Conservation (phyloP, 169 alveolate genomes). For the Plasmodium fragile region DNA sequence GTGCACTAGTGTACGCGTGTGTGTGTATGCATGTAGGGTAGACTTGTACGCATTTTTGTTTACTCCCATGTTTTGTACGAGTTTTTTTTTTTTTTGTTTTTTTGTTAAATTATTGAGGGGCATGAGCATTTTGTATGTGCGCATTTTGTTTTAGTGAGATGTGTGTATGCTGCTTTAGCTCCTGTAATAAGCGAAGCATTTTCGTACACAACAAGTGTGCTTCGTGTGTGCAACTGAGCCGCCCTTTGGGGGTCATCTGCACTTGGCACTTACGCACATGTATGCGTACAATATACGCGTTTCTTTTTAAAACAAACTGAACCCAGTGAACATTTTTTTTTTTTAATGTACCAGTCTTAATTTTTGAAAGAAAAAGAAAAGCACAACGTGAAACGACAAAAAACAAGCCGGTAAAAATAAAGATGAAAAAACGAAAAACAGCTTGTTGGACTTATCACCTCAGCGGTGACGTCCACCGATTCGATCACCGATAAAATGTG, state of each 20-base stretch:
- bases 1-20: background rate
- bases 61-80: background rate
- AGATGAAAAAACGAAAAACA: background rate
- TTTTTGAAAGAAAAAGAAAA: background rate
- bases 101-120: slow-evolving; percentile 39
- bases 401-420: background rate
- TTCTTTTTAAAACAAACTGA: background rate
- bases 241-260: background rate
- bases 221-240: background rate
- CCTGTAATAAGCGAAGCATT: background rate
- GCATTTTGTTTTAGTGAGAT: slow-evolving; percentile 45
- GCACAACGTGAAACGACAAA: background rate
- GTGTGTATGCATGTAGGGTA: background rate
- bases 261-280: background rate
- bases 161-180: slow-evolving; percentile 5
- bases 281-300: background rate
- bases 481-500: background rate
- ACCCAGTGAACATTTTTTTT: background rate
- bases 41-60: background rate
- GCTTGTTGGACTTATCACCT: background rate
- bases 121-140: slow-evolving; percentile 1
- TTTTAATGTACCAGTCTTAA: background rate
- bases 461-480: background rate
- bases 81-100: slow-evolving; percentile 18
- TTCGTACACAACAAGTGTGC: background rate